Base-by-base conservation (phyloP, 495 filamentous ascomycete species). In the Penicillium longicatenatum region DNA sequence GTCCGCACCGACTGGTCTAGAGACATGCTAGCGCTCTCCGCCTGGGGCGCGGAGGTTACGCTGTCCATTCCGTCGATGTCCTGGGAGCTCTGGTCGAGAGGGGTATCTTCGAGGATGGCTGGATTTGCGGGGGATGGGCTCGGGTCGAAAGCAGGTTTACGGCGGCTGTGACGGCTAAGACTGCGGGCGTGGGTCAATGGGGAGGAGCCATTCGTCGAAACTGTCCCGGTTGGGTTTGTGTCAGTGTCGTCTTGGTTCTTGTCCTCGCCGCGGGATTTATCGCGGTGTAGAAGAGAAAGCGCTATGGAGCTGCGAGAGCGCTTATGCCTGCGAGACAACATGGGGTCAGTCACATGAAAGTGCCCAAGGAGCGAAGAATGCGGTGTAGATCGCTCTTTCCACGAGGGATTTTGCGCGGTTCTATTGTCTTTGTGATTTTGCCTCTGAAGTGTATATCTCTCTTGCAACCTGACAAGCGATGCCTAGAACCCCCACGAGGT, bases 1-100 rank as follows among this genome's bases (percentile, higher is more conserved):
- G 93, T 92, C 59, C 86, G 84, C 35, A 98, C 93, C 0, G 94
- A 97, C 69, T 97, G 91, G 64, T 98, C 93, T 39, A 98, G 91
- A 0, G 91, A 88, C 63, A 79, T 67, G 46, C 60, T 69, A 8
- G 63, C 67, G 43, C 63, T 60, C 33, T 77, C 73, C 7, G 54
- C 57, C 21, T 69, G 60, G 56, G 73, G 37, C 58, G 66, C 35
- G 20, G 74, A 67, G 22, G 74, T 64, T 56, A 75, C 55, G 44
- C 70, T 70, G 44, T 69, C 72, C 35, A 72, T 62, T 24, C 65
- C 67, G 43, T 70, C 71, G 16, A 56, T 59, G 21, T 39, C 50
- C 31, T 48, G 50, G 33, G 30, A 43, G 50, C 67, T 72, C 9
- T 67, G 65, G 57, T 52, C 65, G 22, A 74, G 65, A 29, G 59